phyloP scores from a whole-genome alignment of 306 rosid genomes.

The Citrullus mucosospermus region DNA sequence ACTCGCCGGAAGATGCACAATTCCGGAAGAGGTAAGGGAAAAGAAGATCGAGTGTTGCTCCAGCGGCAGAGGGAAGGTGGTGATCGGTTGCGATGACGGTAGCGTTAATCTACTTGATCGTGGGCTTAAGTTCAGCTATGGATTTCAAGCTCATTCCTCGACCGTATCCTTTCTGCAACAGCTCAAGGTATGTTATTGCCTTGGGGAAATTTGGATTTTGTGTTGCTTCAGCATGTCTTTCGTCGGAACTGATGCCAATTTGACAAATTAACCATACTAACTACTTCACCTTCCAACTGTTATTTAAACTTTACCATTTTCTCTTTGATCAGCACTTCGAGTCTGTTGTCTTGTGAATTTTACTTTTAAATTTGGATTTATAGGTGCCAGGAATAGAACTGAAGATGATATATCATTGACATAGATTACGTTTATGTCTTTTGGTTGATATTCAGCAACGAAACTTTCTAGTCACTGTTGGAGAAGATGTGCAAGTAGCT shows the following conservation, averaged over 20 bases:
- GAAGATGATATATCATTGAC: neutral
- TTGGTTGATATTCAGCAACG: constrained; percentile 55
- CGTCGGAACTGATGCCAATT: neutral
- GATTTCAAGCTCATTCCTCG: constrained; percentile 77
- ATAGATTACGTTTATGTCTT: neutral
- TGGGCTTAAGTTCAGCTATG: constrained; percentile 69
- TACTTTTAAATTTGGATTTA: neutral
- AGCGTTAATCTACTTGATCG: constrained; percentile 72
- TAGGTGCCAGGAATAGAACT: neutral
- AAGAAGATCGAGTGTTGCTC: constrained; percentile 71
- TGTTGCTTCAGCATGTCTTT: neutral
- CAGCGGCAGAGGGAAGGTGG: constrained; percentile 89
- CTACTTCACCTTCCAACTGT: neutral
- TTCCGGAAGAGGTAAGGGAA: constrained; percentile 53
- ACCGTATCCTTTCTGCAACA: constrained; percentile 79
- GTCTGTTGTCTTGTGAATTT: neutral
- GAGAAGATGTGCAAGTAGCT: constrained; percentile 74
- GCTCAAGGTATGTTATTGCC: constrained; percentile 56
- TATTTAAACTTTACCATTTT: neutral
- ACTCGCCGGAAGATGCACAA: constrained; percentile 45
- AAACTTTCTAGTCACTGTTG: constrained; percentile 65
- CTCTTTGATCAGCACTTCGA: neutral
- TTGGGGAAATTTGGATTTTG: neutral
- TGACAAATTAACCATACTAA: neutral
- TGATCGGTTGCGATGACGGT: constrained; percentile 78